phyloP scores from a whole-genome alignment of 768 basidiomycete genomes.

The Amanita inopinata region DNA sequence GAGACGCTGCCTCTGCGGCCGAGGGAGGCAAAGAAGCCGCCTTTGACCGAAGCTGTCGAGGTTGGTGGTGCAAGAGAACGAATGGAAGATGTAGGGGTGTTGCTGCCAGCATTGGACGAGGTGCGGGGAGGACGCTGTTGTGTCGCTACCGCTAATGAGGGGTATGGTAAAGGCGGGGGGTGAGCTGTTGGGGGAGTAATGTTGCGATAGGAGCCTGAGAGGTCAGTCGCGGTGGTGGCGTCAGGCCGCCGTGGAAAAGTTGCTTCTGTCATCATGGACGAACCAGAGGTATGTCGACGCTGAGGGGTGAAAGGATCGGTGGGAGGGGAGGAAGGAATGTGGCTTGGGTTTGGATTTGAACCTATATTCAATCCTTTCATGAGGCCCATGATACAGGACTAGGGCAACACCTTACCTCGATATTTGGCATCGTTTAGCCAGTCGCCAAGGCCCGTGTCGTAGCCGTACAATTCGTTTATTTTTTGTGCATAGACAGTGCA shows the following conservation, averaged over 20 bases:
- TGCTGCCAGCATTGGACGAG: conserved; percentile 22
- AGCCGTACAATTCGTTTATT: conserved; percentile 70
- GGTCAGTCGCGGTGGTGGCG: conserved; percentile 69
- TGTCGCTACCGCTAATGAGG: conserved; percentile 43
- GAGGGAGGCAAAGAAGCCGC: conserved; percentile 65
- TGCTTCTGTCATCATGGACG: conserved; percentile 64
- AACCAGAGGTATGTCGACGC: conserved; percentile 58
- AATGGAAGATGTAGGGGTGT: conserved; percentile 38
- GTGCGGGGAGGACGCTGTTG: conserved; percentile 22
- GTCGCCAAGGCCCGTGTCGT: conserved; percentile 68
- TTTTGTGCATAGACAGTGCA: conserved; percentile 68
- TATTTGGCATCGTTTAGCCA: conserved; percentile 56
- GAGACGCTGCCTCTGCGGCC: conserved; percentile 57
- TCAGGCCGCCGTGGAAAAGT: conserved; percentile 79
- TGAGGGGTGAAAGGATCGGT: conserved; percentile 38
- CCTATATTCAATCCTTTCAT: conserved; percentile 5
- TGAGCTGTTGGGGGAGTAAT: conserved; percentile 37
- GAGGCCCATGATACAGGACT: conserved; percentile 4
- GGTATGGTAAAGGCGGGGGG: conserved; percentile 65
- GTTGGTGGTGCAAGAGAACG: conserved; percentile 37
- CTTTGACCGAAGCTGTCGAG: conserved; percentile 30
- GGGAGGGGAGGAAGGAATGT: conserved; percentile 24
- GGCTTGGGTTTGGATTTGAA: conserved; percentile 20
- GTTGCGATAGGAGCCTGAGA: conserved; percentile 41
- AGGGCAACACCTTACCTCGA: conserved; percentile 35